A percentile compares a stretch with the other conserved stretches of the same genome.
Evolutionary conservation across 345 rosid genomes (phyloP).

Genomic region (Sisymbrium altissimum): DNA sequence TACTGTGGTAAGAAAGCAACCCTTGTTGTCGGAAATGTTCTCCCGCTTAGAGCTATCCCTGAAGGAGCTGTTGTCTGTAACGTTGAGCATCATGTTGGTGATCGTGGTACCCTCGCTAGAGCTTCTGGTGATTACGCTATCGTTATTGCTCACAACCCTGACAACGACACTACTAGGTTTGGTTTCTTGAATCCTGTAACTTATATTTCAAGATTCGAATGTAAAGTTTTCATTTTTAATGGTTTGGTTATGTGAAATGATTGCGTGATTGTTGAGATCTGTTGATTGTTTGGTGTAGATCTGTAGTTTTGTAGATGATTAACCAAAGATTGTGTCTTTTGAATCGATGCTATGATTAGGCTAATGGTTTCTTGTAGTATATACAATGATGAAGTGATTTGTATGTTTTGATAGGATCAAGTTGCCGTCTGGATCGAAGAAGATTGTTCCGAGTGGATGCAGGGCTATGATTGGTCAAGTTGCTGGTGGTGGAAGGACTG

Average conservation of each 20-base stretch:
- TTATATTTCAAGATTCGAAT: background rate
- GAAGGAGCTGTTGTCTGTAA: conserved; percentile 81
- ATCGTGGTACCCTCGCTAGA: conserved; percentile 57
- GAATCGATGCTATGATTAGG: background rate
- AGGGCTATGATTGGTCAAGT: conserved; percentile 77
- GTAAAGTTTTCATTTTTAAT: background rate
- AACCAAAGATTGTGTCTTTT: background rate
- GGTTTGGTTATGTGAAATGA: too few species aligned
- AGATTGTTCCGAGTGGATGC: conserved; percentile 67
- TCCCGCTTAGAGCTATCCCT: conserved; percentile 55
- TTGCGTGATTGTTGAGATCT: background rate
- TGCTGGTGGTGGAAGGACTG: conserved; percentile 81
- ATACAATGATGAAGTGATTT: background rate
- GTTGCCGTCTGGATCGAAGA: conserved; percentile 78
- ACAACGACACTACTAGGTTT: conserved; percentile 62
- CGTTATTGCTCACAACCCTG: conserved; percentile 65
- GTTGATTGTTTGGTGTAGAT: background rate
- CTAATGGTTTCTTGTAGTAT: background rate
- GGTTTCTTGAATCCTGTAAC: background rate
- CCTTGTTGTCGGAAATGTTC: conserved; percentile 52
- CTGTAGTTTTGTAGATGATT: background rate
- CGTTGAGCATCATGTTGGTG: conserved; percentile 74
- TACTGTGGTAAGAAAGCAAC: conserved; percentile 58
- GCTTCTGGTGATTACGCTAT: conserved; percentile 61
- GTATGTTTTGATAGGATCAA: conserved; percentile 41